These are phyloP conservation scores for Arctium lappa DNA, from an alignment of 129 eudicot species.

Conservation along the genomic window DNA sequence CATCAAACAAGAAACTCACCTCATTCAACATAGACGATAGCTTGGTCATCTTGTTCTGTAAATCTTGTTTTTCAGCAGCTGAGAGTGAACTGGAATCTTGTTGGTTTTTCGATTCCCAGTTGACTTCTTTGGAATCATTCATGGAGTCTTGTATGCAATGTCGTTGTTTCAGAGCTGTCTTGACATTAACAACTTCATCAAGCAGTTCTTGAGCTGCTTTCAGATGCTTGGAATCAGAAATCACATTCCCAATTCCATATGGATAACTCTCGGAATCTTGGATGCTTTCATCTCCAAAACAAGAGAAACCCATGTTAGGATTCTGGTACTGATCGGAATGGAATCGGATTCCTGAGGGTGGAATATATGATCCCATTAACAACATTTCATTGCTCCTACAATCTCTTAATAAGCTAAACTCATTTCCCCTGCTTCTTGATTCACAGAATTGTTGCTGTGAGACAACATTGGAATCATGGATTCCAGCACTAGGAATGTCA, in stretches of 20 bases:
- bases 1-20: conserved; percentile 34
- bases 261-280: conserved; percentile 14
- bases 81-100: conserved; percentile 12
- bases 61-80: conserved; percentile 51
- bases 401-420: conserved; percentile 4
- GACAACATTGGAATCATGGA: conserved; percentile 5
- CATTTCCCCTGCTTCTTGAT: conserved; percentile 5
- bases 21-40: conserved; percentile 70
- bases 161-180: conserved; percentile 21
- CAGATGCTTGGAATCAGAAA: conserved; percentile 45
- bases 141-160: neutral
- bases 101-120: conserved; percentile 7
- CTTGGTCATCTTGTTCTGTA: conserved; percentile 75
- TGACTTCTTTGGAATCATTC: conserved; percentile 6
- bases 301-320: neutral
- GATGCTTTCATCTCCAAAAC: neutral
- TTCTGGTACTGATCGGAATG: conserved; percentile 15
- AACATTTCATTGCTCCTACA: conserved; percentile 17
- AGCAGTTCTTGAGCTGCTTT: conserved; percentile 47
- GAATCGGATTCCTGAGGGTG: neutral
- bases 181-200: conserved; percentile 54
- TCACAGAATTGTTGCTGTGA: conserved; percentile 4
- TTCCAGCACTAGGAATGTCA: neutral
- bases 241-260: conserved; percentile 28
- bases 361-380: neutral